phyloP scores from a whole-genome alignment of 441 rosid genomes.

The Pelargonium myrrhifolium region DNA sequence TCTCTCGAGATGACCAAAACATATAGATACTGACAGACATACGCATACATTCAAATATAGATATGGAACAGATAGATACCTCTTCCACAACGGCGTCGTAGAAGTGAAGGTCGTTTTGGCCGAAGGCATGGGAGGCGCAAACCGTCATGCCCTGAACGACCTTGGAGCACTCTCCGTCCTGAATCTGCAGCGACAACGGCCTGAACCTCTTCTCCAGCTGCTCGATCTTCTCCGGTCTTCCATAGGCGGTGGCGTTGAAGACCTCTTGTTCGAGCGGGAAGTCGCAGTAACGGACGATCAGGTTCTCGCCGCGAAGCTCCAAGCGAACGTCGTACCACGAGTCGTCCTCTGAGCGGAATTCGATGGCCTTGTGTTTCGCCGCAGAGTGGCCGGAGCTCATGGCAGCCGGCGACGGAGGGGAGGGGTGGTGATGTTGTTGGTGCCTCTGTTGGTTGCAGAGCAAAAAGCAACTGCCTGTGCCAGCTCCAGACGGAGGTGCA shows the following conservation, averaged over 20 bases:
- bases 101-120: constrained; percentile 26
- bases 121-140: constrained; percentile 34
- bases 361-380: constrained; percentile 10
- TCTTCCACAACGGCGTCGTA: constrained; percentile 43
- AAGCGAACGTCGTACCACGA: constrained; percentile 38
- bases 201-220: constrained; percentile 30
- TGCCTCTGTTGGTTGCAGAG: too few relatives aligned
- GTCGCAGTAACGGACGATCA: constrained; percentile 24
- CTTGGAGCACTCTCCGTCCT: constrained; percentile 28
- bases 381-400: neutral
- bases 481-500: too few relatives aligned
- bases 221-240: constrained; percentile 15
- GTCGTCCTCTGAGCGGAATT: constrained; percentile 32
- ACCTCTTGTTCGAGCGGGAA: constrained; percentile 24
- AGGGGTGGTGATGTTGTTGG: too few relatives aligned
- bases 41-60: too few relatives aligned
- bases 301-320: constrained; percentile 17
- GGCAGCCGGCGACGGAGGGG: neutral
- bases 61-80: constrained; percentile 10
- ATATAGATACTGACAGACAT: neutral
- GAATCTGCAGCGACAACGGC: constrained; percentile 36
- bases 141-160: constrained; percentile 24
- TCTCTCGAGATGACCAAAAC: too few relatives aligned
- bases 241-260: constrained; percentile 19
- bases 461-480: too few relatives aligned